These are phyloP conservation scores for Primulina tabacum DNA, from an alignment of 257 asterid species.

Conservation along the genomic window DNA sequence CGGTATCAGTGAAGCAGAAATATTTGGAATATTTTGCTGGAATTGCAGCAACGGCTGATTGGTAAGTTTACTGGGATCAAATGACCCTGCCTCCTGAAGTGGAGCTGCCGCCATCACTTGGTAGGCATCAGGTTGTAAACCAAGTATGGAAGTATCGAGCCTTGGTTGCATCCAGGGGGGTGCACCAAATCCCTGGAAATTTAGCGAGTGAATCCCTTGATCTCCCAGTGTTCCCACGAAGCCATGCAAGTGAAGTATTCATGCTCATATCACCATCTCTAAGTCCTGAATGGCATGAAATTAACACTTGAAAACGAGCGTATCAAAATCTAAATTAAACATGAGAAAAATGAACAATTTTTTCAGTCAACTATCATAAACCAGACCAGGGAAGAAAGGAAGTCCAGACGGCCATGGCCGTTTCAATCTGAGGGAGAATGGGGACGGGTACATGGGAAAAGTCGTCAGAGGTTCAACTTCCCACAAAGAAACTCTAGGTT, in stretches of 20 bases:
- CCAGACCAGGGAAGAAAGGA: conserved; percentile 67
- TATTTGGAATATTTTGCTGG: conserved; percentile 49
- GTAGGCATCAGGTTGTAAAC: conserved; percentile 73
- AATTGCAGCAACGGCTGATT: conserved; percentile 65
- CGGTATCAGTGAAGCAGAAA: conserved; percentile 54
- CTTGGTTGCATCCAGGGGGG: conserved; percentile 85
- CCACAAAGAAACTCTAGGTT: conserved; percentile 92
- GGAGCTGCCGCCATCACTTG: conserved; percentile 72
- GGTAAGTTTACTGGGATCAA: conserved; percentile 58
- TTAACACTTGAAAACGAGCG: not conserved
- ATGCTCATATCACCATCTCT: conserved; percentile 56
- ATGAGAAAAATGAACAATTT: not conserved
- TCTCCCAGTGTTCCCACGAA: conserved; percentile 65
- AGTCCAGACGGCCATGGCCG: conserved; percentile 89
- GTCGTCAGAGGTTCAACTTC: conserved; percentile 87
- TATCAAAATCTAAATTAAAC: conserved; percentile 4
- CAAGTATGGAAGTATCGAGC: conserved; percentile 58
- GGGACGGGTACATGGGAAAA: conserved; percentile 90
- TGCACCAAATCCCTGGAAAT: conserved; percentile 62
- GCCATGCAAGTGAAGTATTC: conserved; percentile 66
- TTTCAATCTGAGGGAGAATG: conserved; percentile 81
- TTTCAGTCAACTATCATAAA: conserved; percentile 11
- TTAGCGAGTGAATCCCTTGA: conserved; percentile 59
- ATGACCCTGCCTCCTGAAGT: conserved; percentile 48
- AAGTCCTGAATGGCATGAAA: conserved; percentile 43